A percentile compares a stretch with the other conserved stretches of the same genome.
phyloP scores from a whole-genome alignment of 495 filamentous ascomycete genomes.

The Neurospora sp. region DNA sequence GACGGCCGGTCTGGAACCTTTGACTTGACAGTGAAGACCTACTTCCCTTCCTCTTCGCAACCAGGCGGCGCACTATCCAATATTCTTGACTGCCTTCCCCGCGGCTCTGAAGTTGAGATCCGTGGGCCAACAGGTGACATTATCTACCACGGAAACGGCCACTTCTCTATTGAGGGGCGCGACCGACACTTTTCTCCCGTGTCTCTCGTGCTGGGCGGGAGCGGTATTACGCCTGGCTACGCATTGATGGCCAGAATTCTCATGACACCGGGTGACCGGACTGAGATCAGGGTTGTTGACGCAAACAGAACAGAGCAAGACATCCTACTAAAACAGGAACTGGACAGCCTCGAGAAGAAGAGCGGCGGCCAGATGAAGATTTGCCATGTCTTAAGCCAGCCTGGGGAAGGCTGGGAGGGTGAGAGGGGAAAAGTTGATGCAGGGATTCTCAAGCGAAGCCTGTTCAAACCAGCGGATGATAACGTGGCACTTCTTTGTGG shows the following conservation, averaged over 20 bases:
- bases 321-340: background rate
- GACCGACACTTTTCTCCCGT: background rate
- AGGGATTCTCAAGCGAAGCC: background rate
- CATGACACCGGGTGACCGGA: background rate
- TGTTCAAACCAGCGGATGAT: background rate
- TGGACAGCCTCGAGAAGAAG: background rate
- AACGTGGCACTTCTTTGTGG: background rate
- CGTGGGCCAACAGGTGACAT: background rate
- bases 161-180: background rate
- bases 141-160: background rate
- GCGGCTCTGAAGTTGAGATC: background rate
- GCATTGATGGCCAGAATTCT: background rate
- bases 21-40: conserved; percentile 6
- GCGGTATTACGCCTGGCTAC: background rate
- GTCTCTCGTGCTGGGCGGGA: background rate
- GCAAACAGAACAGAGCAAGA: background rate
- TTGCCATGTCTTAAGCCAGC: background rate
- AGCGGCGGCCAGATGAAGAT: background rate
- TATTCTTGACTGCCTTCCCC: background rate
- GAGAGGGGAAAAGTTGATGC: background rate
- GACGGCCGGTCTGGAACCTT: background rate
- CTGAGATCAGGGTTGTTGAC: background rate
- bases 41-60: conserved; percentile 2
- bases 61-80: conserved; percentile 3
- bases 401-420: background rate